Conservation (phyloP, 2,329 filamentous ascomycete species). For the Dactylellina drechsleri region DNA sequence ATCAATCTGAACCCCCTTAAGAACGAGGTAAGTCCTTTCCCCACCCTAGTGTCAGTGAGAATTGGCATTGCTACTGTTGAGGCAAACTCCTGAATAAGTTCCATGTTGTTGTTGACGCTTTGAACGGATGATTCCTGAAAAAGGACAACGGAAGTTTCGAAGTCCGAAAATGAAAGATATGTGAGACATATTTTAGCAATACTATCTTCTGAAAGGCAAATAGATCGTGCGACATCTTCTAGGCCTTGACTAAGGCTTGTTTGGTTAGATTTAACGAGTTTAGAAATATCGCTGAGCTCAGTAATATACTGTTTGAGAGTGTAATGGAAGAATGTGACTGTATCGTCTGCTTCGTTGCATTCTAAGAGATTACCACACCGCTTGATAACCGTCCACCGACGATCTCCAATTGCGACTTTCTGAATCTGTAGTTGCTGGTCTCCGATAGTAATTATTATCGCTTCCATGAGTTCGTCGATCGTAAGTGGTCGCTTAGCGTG, state of each 20-base stretch:
- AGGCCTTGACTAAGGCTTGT: background rate
- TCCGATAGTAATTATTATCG: slow-evolving; percentile 13
- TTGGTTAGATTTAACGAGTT: background rate
- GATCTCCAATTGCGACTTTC: slow-evolving; percentile 9
- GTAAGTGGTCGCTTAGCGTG: slow-evolving; percentile 31
- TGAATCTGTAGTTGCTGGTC: slow-evolving; percentile 7
- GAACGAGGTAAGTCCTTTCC: slow-evolving; percentile 19
- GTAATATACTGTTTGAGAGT: slow-evolving; percentile 46
- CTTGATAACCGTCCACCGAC: slow-evolving; percentile 32
- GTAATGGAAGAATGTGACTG: slow-evolving; percentile 38
- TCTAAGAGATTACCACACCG: slow-evolving; percentile 42
- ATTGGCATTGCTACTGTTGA: slow-evolving; percentile 4
- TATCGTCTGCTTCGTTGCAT: slow-evolving; percentile 28
- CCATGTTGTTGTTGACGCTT: slow-evolving; percentile 24
- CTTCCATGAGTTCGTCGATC: slow-evolving; percentile 35
- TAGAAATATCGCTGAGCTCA: background rate
- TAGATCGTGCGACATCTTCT: background rate
- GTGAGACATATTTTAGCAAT: slow-evolving; percentile 19
- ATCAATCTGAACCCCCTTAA: slow-evolving; percentile 31
- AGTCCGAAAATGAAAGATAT: slow-evolving; percentile 42
- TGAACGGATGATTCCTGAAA: slow-evolving; percentile 20
- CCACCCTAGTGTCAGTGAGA: background rate
- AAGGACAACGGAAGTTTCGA: slow-evolving; percentile 17
- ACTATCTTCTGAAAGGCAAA: background rate
- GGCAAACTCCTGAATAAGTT: slow-evolving; percentile 30